Conservation (phyloP, 2,329 filamentous ascomycete genomes). For the Cordyceps fumosorosea region DNA sequence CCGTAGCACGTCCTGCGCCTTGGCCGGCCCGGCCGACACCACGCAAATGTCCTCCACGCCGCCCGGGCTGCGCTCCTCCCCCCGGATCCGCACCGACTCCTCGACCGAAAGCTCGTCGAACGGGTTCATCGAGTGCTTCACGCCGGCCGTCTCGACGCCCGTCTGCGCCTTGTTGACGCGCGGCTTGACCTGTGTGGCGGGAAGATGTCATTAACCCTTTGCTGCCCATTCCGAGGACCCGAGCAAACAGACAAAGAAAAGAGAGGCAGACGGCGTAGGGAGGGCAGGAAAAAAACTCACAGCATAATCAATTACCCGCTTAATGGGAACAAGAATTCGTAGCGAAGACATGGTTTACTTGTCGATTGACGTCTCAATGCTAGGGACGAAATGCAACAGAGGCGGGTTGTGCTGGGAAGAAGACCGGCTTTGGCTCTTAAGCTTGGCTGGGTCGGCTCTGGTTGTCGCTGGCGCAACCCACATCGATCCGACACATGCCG, state of each 20-base stretch:
- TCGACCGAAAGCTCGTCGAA: conserved; percentile 98
- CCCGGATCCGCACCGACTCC: conserved; percentile 89
- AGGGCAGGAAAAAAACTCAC: conserved; percentile 38
- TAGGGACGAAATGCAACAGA: conserved; percentile 16
- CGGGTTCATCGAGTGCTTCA: conserved; percentile 98
- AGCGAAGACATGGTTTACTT: conserved; percentile 49
- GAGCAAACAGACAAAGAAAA: neutral
- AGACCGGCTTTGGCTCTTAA: conserved; percentile 1
- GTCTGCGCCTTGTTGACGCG: conserved; percentile 69
- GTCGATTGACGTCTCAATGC: conserved; percentile 19
- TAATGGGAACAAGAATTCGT: conserved; percentile 72
- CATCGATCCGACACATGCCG: conserved; percentile 23
- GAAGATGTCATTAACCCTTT: neutral
- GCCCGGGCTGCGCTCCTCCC: conserved; percentile 65
- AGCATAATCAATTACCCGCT: conserved; percentile 82
- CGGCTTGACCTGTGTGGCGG: conserved; percentile 51
- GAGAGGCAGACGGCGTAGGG: neutral
- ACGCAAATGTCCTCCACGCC: conserved; percentile 89
- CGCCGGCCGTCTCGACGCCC: conserved; percentile 82
- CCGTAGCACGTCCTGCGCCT: conserved; percentile 80
- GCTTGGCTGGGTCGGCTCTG: neutral
- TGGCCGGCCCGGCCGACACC: conserved; percentile 80
- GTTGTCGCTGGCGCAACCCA: neutral
- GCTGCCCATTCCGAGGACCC: neutral
- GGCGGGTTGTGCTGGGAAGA: conserved; percentile 6